These are phyloP conservation scores for Ceratobasidium sp. DNA, from an alignment of 1,284 basidiomycete genomes.

Conservation along the genomic window DNA sequence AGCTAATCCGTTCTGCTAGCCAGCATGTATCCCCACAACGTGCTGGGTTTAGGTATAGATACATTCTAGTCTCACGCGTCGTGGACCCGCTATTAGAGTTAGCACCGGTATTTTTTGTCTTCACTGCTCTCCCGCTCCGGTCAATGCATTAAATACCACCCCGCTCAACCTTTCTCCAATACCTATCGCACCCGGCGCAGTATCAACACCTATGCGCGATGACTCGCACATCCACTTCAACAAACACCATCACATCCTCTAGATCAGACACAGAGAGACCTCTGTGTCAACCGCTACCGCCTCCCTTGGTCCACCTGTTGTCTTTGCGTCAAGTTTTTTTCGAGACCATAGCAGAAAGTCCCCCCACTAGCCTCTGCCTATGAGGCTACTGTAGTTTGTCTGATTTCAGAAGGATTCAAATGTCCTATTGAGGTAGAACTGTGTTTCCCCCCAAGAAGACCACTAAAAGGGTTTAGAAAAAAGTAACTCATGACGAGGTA, in stretches of 20 bases:
- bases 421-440: background rate
- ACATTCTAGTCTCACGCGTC: background rate
- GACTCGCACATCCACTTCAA: conserved; percentile 1
- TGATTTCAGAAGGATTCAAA: conserved; percentile 2
- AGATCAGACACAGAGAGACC: background rate
- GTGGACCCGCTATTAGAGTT: background rate
- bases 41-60: background rate
- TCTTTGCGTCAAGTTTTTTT: conserved; percentile 1
- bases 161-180: background rate
- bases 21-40: background rate
- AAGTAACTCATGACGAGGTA: background rate
- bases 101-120: background rate
- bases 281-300: conserved; percentile 1
- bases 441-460: background rate
- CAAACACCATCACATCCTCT: background rate
- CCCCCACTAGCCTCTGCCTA: conserved; percentile 1
- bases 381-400: conserved; percentile 4
- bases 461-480: background rate
- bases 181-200: background rate
- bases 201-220: background rate
- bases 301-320: conserved; percentile 8
- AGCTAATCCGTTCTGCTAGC: background rate
- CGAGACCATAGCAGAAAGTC: background rate
- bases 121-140: background rate
- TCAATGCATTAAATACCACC: background rate